phyloP scores from a whole-genome alignment of 352 stramenopile genomes.

The Pilasporangium apinafurcum region DNA sequence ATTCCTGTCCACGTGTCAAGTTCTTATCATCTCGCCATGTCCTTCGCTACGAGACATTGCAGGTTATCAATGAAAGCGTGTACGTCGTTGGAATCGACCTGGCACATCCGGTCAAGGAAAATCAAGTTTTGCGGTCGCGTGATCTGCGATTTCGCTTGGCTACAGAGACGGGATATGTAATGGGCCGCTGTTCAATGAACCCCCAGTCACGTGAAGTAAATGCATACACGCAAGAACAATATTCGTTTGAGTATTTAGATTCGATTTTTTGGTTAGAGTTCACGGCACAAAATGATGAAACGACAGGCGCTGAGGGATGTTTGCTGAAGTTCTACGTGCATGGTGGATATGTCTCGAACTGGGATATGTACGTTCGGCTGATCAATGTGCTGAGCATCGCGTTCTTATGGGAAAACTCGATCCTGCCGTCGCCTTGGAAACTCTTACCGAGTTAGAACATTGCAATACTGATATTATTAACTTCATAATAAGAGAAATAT shows the following conservation, averaged over 20 bases:
- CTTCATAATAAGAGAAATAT: too few species aligned
- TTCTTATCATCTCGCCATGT: constrained; percentile 22
- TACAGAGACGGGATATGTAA: constrained; percentile 21
- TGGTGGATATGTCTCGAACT: constrained; percentile 54
- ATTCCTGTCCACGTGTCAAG: constrained; percentile 10
- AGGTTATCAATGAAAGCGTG: constrained; percentile 30
- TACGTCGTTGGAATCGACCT: constrained; percentile 31
- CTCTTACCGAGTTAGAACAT: too few species aligned
- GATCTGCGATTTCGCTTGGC: constrained; percentile 33
- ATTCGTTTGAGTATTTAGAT: constrained; percentile 45
- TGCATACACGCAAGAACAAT: constrained; percentile 16
- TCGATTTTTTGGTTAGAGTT: constrained; percentile 56
- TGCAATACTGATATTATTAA: too few species aligned
- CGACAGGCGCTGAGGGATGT: constrained; percentile 25
- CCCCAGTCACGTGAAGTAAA: constrained; percentile 23
- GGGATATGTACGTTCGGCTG: constrained; percentile 41
- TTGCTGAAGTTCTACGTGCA: constrained; percentile 59
- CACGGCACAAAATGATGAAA: constrained; percentile 15
- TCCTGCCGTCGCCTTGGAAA: too few species aligned
- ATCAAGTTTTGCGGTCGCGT: constrained; percentile 22
- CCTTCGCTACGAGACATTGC: constrained; percentile 31
- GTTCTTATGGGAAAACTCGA: constrained; percentile 48
- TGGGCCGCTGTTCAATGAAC: constrained; percentile 30
- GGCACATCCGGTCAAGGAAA: constrained; percentile 28
- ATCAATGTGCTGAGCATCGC: constrained; percentile 43